Percentiles rank a stretch among this genome's conserved stretches.
Evolutionary conservation across 1,284 basidiomycete species (phyloP).

Genomic region (Trichosporon ovoides): DNA sequence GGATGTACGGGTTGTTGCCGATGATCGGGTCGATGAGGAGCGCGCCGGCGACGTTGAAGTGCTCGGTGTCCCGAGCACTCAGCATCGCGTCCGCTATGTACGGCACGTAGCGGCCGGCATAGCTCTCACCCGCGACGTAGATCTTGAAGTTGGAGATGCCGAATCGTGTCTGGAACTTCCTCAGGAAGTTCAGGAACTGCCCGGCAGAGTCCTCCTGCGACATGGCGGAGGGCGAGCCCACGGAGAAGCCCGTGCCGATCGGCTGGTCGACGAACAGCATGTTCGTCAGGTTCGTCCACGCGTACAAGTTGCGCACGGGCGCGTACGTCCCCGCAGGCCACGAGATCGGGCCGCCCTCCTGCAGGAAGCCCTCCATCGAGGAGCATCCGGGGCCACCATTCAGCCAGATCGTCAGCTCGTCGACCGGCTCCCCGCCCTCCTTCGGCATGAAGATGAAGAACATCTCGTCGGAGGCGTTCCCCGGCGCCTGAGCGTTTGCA

Average conservation of each 20-base stretch:
- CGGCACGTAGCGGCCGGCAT: constrained; percentile 49
- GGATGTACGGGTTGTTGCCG: constrained; percentile 53
- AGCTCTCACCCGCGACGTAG: constrained; percentile 38
- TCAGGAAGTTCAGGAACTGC: constrained; percentile 35
- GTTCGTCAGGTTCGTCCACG: constrained; percentile 66
- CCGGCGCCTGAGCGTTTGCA: neutral
- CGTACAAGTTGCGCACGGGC: constrained; percentile 63
- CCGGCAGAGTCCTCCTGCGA: constrained; percentile 41
- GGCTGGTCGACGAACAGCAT: constrained; percentile 59
- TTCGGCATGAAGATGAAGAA: constrained; percentile 27
- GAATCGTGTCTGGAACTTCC: constrained; percentile 23
- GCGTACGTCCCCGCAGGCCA: constrained; percentile 64
- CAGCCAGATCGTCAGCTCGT: constrained; percentile 32
- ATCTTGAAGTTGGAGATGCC: constrained; percentile 28
- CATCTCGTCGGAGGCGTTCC: constrained; percentile 7
- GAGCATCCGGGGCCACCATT: constrained; percentile 54
- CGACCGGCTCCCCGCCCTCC: constrained; percentile 20
- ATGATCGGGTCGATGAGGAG: constrained; percentile 32
- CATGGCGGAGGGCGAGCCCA: constrained; percentile 61
- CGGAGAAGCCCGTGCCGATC: constrained; percentile 72
- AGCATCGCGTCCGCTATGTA: constrained; percentile 44
- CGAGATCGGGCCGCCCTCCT: constrained; percentile 74
- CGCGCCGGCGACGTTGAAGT: constrained; percentile 27
- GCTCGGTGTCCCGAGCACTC: constrained; percentile 23
- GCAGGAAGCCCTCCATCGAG: constrained; percentile 67